Percentiles rank a stretch among this genome's conserved stretches.
phyloP scores from a whole-genome alignment of 1,284 basidiomycete species.

The Pascua guehoae region DNA sequence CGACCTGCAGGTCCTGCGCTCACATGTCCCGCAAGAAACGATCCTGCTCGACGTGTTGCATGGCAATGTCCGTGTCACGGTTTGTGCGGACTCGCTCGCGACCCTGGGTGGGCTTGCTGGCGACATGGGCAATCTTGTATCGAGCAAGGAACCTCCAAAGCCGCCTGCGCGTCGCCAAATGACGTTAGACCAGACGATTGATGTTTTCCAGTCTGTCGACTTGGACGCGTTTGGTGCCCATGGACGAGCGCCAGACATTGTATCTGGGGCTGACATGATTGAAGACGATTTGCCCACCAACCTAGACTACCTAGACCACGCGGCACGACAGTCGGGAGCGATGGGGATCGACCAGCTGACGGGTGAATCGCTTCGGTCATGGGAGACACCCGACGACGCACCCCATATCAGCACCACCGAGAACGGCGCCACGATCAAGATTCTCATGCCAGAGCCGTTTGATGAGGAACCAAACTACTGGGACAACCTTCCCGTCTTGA shows the following conservation, averaged over 20 bases:
- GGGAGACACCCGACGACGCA: slow-evolving; percentile 51
- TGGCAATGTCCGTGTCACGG: slow-evolving; percentile 32
- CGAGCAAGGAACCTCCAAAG: slow-evolving; percentile 23
- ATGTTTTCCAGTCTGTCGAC: slow-evolving; percentile 68
- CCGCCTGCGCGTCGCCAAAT: slow-evolving; percentile 20
- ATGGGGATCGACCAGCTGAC: slow-evolving; percentile 63
- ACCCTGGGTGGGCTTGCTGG: slow-evolving; percentile 37
- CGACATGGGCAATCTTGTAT: slow-evolving; percentile 23
- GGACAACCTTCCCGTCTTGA: slow-evolving; percentile 54
- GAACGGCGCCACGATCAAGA: slow-evolving; percentile 80
- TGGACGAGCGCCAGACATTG: slow-evolving; percentile 58
- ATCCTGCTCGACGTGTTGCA: slow-evolving; percentile 30
- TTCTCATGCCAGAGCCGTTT: slow-evolving; percentile 60
- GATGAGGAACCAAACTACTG: slow-evolving; percentile 68
- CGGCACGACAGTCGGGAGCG: slow-evolving; percentile 35
- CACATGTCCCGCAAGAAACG: slow-evolving; percentile 24
- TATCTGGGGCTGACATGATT: slow-evolving; percentile 77
- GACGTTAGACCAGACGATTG: slow-evolving; percentile 32
- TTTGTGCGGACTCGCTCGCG: slow-evolving; percentile 50
- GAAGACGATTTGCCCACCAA: slow-evolving; percentile 87
- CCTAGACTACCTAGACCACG: slow-evolving; percentile 76
- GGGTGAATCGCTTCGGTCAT: slow-evolving; percentile 50
- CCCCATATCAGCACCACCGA: slow-evolving; percentile 81
- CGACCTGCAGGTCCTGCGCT: slow-evolving; percentile 48
- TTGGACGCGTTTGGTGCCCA: slow-evolving; percentile 67